phyloP scores from a whole-genome alignment of 176 grass and related monocot species.

The Cenchrus fungigraminus region DNA sequence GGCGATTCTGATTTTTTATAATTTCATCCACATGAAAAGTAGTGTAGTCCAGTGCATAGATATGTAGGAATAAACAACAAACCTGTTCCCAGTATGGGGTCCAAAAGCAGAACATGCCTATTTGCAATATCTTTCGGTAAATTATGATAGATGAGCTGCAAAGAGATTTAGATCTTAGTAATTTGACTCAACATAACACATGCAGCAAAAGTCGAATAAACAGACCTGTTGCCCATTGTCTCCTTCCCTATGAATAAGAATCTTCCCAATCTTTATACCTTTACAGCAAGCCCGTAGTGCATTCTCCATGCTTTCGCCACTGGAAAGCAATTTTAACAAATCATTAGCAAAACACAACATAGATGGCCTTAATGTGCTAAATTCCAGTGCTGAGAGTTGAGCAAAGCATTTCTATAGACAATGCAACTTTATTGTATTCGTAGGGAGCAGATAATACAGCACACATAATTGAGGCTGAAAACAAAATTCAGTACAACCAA shows the following conservation, averaged over 20 bases:
- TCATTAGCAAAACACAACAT: background rate
- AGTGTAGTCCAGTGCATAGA: background rate
- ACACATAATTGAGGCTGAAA: constrained; percentile 27
- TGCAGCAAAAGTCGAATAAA: constrained; percentile 46
- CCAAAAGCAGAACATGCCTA: constrained; percentile 93
- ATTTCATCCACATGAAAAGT: constrained; percentile 23
- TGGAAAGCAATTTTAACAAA: constrained; percentile 37
- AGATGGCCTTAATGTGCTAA: background rate
- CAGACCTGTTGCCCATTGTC: constrained; percentile 91
- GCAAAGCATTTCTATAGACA: constrained; percentile 2
- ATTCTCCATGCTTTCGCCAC: constrained; percentile 98
- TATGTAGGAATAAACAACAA: constrained; percentile 38
- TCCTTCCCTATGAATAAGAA: constrained; percentile 91
- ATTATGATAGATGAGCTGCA: constrained; percentile 96
- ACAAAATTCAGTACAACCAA: background rate
- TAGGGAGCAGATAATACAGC: background rate
- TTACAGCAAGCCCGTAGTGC: constrained; percentile 85
- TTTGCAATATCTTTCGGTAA: constrained; percentile 87
- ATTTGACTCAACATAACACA: constrained; percentile 14
- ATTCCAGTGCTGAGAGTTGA: background rate
- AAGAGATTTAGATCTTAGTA: constrained; percentile 44
- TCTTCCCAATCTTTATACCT: constrained; percentile 94
- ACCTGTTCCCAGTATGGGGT: constrained; percentile 99
- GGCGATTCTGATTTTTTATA: background rate
- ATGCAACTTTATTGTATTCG: background rate